A percentile compares a stretch with the other conserved stretches of the same genome.
Conservation (phyloP, 169 alveolate genomes). For the Besnoitia besnoiti region DNA sequence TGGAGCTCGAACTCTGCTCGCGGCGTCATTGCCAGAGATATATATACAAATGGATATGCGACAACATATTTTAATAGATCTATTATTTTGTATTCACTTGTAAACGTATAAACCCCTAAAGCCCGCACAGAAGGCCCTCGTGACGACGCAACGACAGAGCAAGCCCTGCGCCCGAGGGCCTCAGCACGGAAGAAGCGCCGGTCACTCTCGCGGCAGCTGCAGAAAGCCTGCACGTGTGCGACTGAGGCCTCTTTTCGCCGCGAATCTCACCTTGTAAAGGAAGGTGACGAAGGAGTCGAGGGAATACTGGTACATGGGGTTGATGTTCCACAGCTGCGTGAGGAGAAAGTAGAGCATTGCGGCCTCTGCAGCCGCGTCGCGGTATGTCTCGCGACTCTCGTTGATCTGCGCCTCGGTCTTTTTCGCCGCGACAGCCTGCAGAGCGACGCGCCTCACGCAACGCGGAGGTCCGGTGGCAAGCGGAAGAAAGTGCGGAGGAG, state of each 20-base stretch:
- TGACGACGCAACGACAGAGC: too few relatives aligned
- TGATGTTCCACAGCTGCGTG: constrained; percentile 92
- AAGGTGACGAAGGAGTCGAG: constrained; percentile 92
- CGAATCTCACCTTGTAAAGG: constrained; percentile 77
- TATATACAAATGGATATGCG: too few relatives aligned
- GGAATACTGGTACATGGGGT: constrained; percentile 96
- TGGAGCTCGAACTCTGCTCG: too few relatives aligned
- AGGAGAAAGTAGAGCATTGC: constrained; percentile 95
- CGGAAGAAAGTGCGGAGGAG: background rate
- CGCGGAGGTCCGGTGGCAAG: background rate
- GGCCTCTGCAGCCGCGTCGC: constrained; percentile 96
- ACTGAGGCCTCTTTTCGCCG: background rate
- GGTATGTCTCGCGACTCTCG: constrained; percentile 93
- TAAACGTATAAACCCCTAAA: too few relatives aligned
- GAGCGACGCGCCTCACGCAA: background rate
- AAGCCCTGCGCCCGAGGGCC: too few relatives aligned
- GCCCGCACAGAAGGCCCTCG: too few relatives aligned
- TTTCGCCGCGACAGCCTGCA: constrained; percentile 76
- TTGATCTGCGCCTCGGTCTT: constrained; percentile 92
- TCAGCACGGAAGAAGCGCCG: too few relatives aligned
- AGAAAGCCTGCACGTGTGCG: background rate
- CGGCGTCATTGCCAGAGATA: too few relatives aligned
- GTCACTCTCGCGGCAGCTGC: background rate
- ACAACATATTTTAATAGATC: too few relatives aligned
- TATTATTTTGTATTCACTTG: too few relatives aligned